Conservation (phyloP, 1,139 yeast species). For the Scheffersomyces lignicola region DNA sequence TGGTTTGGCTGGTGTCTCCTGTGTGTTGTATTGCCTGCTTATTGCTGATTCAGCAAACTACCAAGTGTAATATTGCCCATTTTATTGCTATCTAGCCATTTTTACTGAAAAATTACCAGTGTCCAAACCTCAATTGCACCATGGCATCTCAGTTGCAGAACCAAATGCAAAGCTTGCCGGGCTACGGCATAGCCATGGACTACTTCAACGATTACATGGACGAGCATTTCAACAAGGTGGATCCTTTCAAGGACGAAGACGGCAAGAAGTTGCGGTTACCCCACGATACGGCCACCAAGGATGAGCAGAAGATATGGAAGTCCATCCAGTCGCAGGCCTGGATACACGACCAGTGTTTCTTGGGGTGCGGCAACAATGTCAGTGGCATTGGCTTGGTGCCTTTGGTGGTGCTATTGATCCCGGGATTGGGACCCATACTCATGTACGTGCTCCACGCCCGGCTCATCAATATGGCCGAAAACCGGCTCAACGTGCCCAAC, state of each 20-base stretch:
- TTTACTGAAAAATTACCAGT: no score
- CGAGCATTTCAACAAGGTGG: constrained; percentile 59
- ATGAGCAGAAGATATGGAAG: constrained; percentile 71
- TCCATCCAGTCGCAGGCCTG: constrained; percentile 75
- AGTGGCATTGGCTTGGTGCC: constrained; percentile 81
- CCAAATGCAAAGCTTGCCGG: constrained; percentile 56
- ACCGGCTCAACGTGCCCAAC: constrained; percentile 58
- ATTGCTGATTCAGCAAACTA: no score
- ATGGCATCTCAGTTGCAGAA: constrained; percentile 32
- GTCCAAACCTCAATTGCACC: no score
- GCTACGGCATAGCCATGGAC: constrained; percentile 54
- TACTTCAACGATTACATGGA: constrained; percentile 66
- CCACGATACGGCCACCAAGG: constrained; percentile 49
- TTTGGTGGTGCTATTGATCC: constrained; percentile 58
- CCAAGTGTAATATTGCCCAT: no score
- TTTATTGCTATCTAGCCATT: no score
- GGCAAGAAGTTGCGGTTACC: constrained; percentile 63
- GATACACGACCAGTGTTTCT: constrained; percentile 77
- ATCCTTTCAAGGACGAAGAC: constrained; percentile 67
- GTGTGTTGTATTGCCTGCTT: no score
- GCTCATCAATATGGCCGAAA: constrained; percentile 56
- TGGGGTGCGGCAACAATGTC: constrained; percentile 69
- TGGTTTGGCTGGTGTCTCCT: no score
- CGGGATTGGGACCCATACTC: constrained; percentile 75
- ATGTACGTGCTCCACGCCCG: constrained; percentile 80